These are phyloP conservation scores for Suillus paluster DNA, from an alignment of 768 basidiomycete genomes.

Conservation along the genomic window DNA sequence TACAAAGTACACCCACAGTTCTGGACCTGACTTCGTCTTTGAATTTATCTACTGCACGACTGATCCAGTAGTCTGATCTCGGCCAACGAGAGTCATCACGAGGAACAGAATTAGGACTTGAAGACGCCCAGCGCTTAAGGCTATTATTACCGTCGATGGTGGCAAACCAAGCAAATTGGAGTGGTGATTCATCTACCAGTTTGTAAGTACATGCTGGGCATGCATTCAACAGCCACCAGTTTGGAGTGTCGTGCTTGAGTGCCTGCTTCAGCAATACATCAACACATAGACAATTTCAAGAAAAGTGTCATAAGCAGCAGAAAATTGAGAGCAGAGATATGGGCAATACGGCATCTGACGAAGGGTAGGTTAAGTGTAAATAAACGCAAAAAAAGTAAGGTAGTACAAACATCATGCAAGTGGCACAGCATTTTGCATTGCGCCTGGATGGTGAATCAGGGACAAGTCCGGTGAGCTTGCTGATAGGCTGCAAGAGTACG, in stretches of 20 bases:
- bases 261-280: background rate
- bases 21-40: too few species aligned
- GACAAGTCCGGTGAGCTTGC: slow-evolving; percentile 29
- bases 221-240: slow-evolving; percentile 14
- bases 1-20: too few species aligned
- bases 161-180: slow-evolving; percentile 2
- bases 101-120: background rate
- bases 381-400: too few species aligned
- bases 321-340: slow-evolving; percentile 1
- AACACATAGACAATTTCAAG: slow-evolving; percentile 10
- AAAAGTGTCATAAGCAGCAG: slow-evolving; percentile 15
- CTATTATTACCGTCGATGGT: slow-evolving; percentile 11
- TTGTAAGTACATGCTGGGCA: slow-evolving; percentile 17
- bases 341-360: background rate
- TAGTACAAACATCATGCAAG: background rate
- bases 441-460: slow-evolving; percentile 27
- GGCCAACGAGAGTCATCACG: background rate
- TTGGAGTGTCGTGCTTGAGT: slow-evolving; percentile 12
- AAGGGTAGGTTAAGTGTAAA: background rate
- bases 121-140: background rate
- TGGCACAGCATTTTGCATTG: slow-evolving; percentile 11
- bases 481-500: slow-evolving; percentile 25
- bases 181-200: slow-evolving; percentile 1
- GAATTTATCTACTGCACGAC: too few species aligned
- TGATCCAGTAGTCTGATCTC: too few species aligned